phyloP scores from a whole-genome alignment of 2,329 filamentous ascomycete species.

The Diaporthe destruens region DNA sequence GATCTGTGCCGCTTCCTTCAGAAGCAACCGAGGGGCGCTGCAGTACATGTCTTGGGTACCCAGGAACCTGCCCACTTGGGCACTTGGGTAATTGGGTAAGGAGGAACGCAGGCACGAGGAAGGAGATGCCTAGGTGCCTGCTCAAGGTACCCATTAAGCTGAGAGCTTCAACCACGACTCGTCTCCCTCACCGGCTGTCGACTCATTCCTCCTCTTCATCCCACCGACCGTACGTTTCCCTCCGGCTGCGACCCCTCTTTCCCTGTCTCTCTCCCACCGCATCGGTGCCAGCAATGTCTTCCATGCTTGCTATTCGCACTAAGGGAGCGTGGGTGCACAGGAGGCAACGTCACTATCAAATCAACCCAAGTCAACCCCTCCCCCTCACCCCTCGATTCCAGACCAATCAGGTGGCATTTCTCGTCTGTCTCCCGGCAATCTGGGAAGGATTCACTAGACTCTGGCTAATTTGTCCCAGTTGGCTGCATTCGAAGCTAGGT shows the following conservation, averaged over 20 bases:
- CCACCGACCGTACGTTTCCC: too few species aligned
- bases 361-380: conserved; percentile 24
- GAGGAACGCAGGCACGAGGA: background rate
- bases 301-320: conserved; percentile 38
- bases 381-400: background rate
- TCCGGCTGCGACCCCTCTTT: background rate
- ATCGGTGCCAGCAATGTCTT: conserved; percentile 42
- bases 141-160: background rate
- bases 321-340: background rate
- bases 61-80: too few species aligned
- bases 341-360: conserved; percentile 37
- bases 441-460: conserved; percentile 41
- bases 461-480: conserved; percentile 28
- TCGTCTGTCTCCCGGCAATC: conserved; percentile 39
- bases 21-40: background rate
- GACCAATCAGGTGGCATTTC: conserved; percentile 1
- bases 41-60: too few species aligned
- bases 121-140: background rate
- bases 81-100: too few species aligned
- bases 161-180: background rate
- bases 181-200: background rate
- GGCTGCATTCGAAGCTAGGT: background rate
- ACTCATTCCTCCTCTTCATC: background rate
- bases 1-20: background rate
- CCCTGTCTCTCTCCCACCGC: conserved; percentile 20